Percentiles rank a stretch among this genome's conserved stretches.
These are phyloP conservation scores for Phytophthora palmivora DNA, from an alignment of 352 stramenopile genomes.

Conservation along the genomic window DNA sequence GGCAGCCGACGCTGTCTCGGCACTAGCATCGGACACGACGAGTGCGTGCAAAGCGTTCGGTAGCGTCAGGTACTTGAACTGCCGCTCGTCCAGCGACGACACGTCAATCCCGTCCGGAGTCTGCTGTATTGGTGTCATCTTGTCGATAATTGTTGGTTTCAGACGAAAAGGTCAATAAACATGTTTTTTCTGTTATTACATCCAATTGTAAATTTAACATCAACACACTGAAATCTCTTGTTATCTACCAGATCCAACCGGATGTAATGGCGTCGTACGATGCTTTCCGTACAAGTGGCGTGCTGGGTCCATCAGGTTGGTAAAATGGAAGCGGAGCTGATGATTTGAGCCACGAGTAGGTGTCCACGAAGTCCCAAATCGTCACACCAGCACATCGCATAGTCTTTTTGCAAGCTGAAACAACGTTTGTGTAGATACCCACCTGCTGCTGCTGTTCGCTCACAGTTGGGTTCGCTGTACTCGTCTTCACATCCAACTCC, in stretches of 20 bases:
- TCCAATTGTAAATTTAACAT: too few species aligned
- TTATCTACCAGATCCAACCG: slow-evolving; percentile 34
- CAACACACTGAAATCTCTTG: neutral
- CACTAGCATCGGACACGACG: slow-evolving; percentile 90
- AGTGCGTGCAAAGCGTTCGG: slow-evolving; percentile 63
- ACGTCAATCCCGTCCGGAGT: slow-evolving; percentile 53
- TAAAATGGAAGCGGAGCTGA: slow-evolving; percentile 36
- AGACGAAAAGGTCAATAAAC: too few species aligned
- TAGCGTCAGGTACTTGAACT: slow-evolving; percentile 60
- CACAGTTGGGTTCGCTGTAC: slow-evolving; percentile 36
- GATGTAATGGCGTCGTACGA: slow-evolving; percentile 38
- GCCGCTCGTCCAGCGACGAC: slow-evolving; percentile 60
- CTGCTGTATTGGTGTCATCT: too few species aligned
- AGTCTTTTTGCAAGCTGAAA: slow-evolving; percentile 43
- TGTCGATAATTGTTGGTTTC: neutral
- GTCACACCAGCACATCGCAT: too few species aligned
- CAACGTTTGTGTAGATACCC: slow-evolving; percentile 28
- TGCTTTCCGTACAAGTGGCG: slow-evolving; percentile 33
- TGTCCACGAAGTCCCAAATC: slow-evolving; percentile 41
- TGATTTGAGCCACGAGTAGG: slow-evolving; percentile 30
- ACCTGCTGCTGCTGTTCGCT: slow-evolving; percentile 37
- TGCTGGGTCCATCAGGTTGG: slow-evolving; percentile 34
- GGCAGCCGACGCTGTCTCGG: slow-evolving; percentile 93
- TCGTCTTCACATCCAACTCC: slow-evolving; percentile 36
- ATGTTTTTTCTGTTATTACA: too few species aligned